These are phyloP conservation scores for Waitea zeae DNA, from an alignment of 1,284 basidiomycete species.

Conservation along the genomic window DNA sequence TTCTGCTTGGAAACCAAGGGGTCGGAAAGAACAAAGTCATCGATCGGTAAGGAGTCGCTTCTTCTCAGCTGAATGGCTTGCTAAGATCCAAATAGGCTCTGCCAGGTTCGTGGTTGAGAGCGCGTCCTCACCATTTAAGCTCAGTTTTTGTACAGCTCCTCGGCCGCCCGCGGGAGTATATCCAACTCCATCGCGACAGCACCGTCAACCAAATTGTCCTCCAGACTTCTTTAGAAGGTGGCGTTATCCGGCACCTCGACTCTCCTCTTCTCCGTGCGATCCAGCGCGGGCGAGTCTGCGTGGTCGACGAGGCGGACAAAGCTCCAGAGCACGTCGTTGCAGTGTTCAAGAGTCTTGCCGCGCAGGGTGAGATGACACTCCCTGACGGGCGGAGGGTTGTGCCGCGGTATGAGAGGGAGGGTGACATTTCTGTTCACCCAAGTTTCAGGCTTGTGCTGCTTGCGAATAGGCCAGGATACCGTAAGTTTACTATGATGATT, in stretches of 20 bases:
- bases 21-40: no score
- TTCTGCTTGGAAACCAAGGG: conserved; percentile 50
- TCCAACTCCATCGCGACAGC: conserved; percentile 50
- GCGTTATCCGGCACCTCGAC: conserved; percentile 38
- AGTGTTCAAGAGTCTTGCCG: conserved; percentile 46
- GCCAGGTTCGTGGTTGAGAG: no score
- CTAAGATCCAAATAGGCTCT: no score
- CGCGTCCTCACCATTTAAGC: no score
- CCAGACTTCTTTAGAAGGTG: conserved; percentile 37
- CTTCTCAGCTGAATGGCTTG: no score
- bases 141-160: conserved; percentile 34
- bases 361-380: conserved; percentile 41
- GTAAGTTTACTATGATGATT: conserved; percentile 21
- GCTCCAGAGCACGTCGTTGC: conserved; percentile 55
- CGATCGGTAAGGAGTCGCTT: no score
- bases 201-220: conserved; percentile 56
- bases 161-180: conserved; percentile 44
- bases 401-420: conserved; percentile 23
- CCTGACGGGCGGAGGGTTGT: conserved; percentile 42
- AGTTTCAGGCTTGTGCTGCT: conserved; percentile 46
- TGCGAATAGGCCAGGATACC: conserved; percentile 56
- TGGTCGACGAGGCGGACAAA: conserved; percentile 56
- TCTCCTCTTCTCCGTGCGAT: conserved; percentile 49
- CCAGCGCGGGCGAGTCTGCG: conserved; percentile 35
- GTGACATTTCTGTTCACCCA: conserved; percentile 40